Percentiles rank a stretch among this genome's conserved stretches.
Evolutionary conservation across 176 grass and related monocot genomes (phyloP).

Genomic region (Olyra latifolia): DNA sequence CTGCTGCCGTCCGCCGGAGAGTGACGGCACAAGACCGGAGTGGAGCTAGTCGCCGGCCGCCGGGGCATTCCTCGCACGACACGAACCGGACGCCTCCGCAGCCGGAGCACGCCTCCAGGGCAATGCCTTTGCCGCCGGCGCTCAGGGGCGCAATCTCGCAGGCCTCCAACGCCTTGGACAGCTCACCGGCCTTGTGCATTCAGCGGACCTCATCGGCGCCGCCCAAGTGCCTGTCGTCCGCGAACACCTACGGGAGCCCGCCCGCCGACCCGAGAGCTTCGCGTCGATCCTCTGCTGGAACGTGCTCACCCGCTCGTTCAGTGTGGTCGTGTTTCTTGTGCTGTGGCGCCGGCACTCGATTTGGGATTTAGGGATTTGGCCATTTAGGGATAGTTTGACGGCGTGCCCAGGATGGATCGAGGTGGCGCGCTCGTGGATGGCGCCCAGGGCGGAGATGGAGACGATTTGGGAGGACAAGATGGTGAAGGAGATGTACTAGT

Average conservation of each 20-base stretch:
- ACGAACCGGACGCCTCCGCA: slow-evolving; percentile 87
- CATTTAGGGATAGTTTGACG: no score
- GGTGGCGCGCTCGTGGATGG: no score
- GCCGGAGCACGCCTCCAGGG: slow-evolving; percentile 49
- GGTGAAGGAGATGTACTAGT: no score
- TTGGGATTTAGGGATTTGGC: no score
- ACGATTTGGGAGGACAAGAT: no score
- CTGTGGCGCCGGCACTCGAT: no score
- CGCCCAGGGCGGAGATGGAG: no score
- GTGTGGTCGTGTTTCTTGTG: no score
- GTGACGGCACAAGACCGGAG: no score
- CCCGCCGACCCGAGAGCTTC: slow-evolving; percentile 48
- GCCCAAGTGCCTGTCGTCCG: slow-evolving; percentile 64
- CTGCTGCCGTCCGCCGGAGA: no score
- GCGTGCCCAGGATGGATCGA: no score
- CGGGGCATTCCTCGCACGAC: slow-evolving; percentile 86
- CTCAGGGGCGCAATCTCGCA: slow-evolving; percentile 53
- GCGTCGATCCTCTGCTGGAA: slow-evolving; percentile 87
- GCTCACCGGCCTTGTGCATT: slow-evolving; percentile 77
- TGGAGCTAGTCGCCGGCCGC: no score
- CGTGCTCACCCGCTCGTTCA: slow-evolving; percentile 55
- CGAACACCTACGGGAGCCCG: slow-evolving; percentile 69
- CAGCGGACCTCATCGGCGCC: slow-evolving; percentile 61
- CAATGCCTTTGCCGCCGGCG: slow-evolving; percentile 25
- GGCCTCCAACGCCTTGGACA: slow-evolving; percentile 40